Base-by-base conservation (phyloP, 2,329 filamentous ascomycete species). In the Aureobasidium sp. region DNA sequence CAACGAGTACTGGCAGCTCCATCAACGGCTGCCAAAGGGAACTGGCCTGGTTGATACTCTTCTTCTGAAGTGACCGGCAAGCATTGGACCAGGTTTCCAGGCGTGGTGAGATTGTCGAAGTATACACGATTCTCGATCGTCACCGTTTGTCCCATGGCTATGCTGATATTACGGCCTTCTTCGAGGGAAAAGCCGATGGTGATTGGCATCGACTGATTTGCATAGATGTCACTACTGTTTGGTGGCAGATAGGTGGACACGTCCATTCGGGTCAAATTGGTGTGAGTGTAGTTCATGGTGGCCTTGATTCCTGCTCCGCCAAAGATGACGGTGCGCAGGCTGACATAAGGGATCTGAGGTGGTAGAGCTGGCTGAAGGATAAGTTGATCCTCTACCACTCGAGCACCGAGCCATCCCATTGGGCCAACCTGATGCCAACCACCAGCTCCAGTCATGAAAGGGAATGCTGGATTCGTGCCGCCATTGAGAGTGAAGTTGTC, bases 371-470 rank as follows among this genome's bases (percentile, higher is more conserved):
- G 87, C 61, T 88, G 80, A 58, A 90, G 74, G 64, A 86, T 81
- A n/a, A 85, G 73, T 16, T 78, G 77, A 63, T 85, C 82, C 2
- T 85, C 78, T 49, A 82, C 78, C 2, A 86, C 75, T 13, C 85
- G 80, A 3, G 88, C 76, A 1, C 87, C 86, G 0, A 89, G 78
- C 68, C 86, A 89, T 0, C 86, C 87, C 66, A 85, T 88, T 2
- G 87, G 78, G 0, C 81, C 82, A 27, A 89, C 82, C 69, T 88
- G 86, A 65, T 88, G 82, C 14, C 85, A 82, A 58, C 87, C 87
- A 25, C 87, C 87, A 68, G 87, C 83, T 4, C 87, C 87, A 0
- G 87, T 90, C 29, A 89, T 73, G 75, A 90, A 90, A 0, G 87
- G 86, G 67, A 82, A 90, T 0, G 86, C 86, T 0, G 87, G 85